phyloP scores from a whole-genome alignment of 805 yeast genomes.

The Cyberlindnera meyerae region DNA sequence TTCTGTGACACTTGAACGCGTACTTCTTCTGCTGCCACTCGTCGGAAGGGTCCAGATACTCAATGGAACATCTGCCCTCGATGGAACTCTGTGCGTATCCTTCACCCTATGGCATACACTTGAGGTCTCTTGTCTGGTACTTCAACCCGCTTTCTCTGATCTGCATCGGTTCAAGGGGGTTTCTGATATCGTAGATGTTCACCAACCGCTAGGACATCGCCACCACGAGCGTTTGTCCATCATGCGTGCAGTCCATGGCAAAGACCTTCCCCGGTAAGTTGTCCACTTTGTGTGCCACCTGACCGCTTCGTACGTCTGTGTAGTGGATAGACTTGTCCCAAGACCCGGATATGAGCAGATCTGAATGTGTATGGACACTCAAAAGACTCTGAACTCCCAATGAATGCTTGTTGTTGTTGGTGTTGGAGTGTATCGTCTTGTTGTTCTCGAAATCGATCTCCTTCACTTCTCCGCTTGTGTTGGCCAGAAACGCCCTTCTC shows the following conservation, averaged over 20 bases:
- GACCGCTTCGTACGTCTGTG: slow-evolving; percentile 7
- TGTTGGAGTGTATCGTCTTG: slow-evolving; percentile 12
- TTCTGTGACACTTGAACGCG: slow-evolving; percentile 80
- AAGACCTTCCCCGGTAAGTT: slow-evolving; percentile 48
- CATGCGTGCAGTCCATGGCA: slow-evolving; percentile 51
- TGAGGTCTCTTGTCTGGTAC: slow-evolving; percentile 56
- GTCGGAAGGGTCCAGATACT: slow-evolving; percentile 51
- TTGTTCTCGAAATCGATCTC: slow-evolving; percentile 47
- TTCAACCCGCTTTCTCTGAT: slow-evolving; percentile 60
- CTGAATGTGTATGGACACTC: slow-evolving; percentile 17
- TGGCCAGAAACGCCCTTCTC: slow-evolving; percentile 39
- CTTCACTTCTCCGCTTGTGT: slow-evolving; percentile 50
- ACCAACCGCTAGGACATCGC: slow-evolving; percentile 51
- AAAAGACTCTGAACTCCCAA: slow-evolving; percentile 35
- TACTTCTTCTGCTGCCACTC: slow-evolving; percentile 43
- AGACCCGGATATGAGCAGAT: slow-evolving; percentile 47
- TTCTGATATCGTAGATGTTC: slow-evolving; percentile 53
- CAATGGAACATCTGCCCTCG: slow-evolving; percentile 81
- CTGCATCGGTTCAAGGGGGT: slow-evolving; percentile 40
- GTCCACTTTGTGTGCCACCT: slow-evolving; percentile 9
- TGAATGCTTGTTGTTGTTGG: slow-evolving; percentile 31
- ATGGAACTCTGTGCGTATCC: slow-evolving; percentile 69
- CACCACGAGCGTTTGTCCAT: slow-evolving; percentile 37
- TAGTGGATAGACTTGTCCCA: slow-evolving; percentile 42
- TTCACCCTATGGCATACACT: slow-evolving; percentile 46